Evolutionary conservation across 768 basidiomycete species (phyloP).

Genomic region (Mycena galericulata): DNA sequence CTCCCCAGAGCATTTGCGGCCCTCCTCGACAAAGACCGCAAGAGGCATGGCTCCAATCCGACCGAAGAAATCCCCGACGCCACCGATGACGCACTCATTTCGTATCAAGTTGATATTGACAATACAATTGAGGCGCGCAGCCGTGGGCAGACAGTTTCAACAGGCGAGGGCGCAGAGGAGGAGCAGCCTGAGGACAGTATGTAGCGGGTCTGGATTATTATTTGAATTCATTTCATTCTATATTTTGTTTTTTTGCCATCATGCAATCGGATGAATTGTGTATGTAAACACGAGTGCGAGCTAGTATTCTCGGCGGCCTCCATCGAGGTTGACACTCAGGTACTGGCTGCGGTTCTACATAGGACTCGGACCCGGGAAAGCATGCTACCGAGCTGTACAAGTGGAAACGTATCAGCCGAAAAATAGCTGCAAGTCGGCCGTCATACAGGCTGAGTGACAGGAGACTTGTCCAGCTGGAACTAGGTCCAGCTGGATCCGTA

Average conservation of each 20-base stretch:
- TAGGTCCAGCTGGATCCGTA: slow-evolving; percentile 6
- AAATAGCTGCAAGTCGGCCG: background rate
- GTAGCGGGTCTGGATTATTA: background rate
- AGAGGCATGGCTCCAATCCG: background rate
- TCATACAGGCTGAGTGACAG: background rate
- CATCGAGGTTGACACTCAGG: background rate
- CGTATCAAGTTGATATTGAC: slow-evolving; percentile 12
- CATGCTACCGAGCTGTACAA: background rate
- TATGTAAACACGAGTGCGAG: background rate
- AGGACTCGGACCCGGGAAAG: background rate
- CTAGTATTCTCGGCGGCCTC: background rate
- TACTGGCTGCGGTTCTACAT: background rate
- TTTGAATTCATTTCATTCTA: background rate
- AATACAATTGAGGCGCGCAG: background rate
- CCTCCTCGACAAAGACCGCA: slow-evolving; percentile 4
- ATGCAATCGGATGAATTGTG: background rate
- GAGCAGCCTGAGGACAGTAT: background rate
- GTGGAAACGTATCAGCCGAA: background rate
- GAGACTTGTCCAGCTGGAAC: background rate
- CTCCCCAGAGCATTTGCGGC: background rate
- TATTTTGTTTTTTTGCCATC: background rate
- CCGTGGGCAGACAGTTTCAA: background rate
- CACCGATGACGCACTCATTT: background rate
- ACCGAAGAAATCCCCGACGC: slow-evolving; percentile 2
- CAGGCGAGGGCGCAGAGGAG: background rate